Evolutionary conservation across 305 asterid genomes (phyloP).

Genomic region (Fraxinus floribunda): DNA sequence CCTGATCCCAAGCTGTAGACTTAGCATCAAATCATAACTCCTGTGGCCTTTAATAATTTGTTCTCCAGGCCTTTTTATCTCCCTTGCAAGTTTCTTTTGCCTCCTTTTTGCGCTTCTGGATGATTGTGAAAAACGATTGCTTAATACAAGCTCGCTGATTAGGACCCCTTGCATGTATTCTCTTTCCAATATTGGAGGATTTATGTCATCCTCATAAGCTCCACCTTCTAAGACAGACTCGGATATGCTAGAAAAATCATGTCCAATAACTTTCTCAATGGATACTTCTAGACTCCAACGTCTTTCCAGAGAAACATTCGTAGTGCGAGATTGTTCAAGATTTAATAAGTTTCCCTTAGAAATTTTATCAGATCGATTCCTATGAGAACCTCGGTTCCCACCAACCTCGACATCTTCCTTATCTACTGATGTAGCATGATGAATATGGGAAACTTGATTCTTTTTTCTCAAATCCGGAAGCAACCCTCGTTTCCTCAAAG

Average conservation of each 20-base stretch:
- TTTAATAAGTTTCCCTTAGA: slow-evolving; percentile 49
- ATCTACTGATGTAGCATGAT: slow-evolving; percentile 55
- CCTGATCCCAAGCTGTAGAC: slow-evolving; percentile 99
- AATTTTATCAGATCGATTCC: slow-evolving; percentile 42
- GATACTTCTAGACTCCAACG: slow-evolving; percentile 96
- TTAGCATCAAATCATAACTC: slow-evolving; percentile 95
- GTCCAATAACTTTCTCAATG: slow-evolving; percentile 78
- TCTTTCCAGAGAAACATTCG: slow-evolving; percentile 66
- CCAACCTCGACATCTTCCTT: slow-evolving; percentile 56
- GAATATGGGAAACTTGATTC: slow-evolving; percentile 77
- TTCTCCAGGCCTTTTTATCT: slow-evolving; percentile 86
- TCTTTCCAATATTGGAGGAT: slow-evolving; percentile 73
- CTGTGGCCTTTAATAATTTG: slow-evolving; percentile 94
- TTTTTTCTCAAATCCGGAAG: slow-evolving; percentile 75
- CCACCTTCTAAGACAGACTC: slow-evolving; percentile 44
- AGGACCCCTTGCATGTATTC: slow-evolving; percentile 98
- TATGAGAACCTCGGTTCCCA: slow-evolving; percentile 41
- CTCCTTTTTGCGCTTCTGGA: slow-evolving; percentile 70
- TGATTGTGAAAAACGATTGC: slow-evolving; percentile 66
- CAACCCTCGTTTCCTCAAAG: slow-evolving; percentile 80
- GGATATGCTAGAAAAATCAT: slow-evolving; percentile 48
- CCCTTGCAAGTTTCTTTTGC: slow-evolving; percentile 64
- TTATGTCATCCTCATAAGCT: slow-evolving; percentile 43
- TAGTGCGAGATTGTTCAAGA: slow-evolving; percentile 53
- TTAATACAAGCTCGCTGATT: slow-evolving; percentile 75